phyloP scores from a whole-genome alignment of 1,284 basidiomycete species.

The Naganishia albida region DNA sequence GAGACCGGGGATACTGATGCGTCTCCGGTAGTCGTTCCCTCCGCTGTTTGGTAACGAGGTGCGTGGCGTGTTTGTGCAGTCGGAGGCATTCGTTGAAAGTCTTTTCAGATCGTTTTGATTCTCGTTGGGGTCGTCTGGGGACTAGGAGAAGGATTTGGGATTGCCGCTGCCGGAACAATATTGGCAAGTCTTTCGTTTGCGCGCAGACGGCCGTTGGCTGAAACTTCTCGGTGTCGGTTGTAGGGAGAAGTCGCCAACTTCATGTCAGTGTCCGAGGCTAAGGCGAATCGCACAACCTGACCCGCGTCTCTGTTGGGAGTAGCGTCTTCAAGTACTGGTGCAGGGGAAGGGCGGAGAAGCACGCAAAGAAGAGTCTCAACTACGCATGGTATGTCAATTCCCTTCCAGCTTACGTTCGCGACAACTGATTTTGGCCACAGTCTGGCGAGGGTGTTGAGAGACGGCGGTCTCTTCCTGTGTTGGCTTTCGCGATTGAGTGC shows the following conservation, averaged over 20 bases:
- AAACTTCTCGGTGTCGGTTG: conserved; percentile 32
- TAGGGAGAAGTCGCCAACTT: conserved; percentile 49
- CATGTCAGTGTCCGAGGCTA: conserved; percentile 32
- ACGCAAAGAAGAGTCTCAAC: conserved; percentile 48
- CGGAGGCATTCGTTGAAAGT: no score
- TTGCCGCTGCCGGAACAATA: conserved; percentile 35
- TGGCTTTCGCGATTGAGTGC: conserved; percentile 46
- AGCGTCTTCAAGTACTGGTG: conserved; percentile 50
- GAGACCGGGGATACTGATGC: not conserved
- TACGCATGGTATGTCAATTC: conserved; percentile 50
- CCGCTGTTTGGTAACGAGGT: conserved; percentile 51
- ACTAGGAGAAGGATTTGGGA: conserved; percentile 47
- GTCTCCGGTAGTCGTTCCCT: conserved; percentile 44
- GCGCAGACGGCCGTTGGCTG: not conserved
- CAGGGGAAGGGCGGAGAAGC: conserved; percentile 42
- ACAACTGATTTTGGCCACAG: not conserved
- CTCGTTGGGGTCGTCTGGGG: conserved; percentile 53
- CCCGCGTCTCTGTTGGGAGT: conserved; percentile 32
- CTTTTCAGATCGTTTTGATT: conserved; percentile 41
- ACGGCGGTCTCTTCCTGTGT: conserved; percentile 51
- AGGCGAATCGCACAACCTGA: no score
- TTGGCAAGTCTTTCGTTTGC: conserved; percentile 37
- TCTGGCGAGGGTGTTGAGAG: conserved; percentile 35
- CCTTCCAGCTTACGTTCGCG: not conserved
- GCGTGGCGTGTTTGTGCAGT: no score